Evolutionary conservation across 208 protist genomes (phyloP).

Genomic region (Acanthamoeba royreba): DNA sequence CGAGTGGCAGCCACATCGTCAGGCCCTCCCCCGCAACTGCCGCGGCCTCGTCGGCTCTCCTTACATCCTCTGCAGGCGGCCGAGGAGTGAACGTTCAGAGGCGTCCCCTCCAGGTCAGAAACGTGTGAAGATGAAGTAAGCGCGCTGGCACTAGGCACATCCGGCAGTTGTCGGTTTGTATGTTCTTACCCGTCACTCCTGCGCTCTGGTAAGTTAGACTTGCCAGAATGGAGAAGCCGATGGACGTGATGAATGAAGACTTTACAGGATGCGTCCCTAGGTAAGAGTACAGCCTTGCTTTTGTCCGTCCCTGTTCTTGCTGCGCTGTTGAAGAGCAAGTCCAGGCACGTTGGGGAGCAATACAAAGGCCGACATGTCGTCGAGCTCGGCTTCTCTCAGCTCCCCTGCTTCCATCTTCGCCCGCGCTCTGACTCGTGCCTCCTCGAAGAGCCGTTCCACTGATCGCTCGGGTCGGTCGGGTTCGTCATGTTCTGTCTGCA

Average conservation of each 20-base stretch:
- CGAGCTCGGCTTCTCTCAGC: neutral
- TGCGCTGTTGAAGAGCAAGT: neutral
- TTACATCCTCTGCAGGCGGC: neutral
- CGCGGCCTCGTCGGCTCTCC: neutral
- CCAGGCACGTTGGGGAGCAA: neutral
- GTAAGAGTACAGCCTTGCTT: neutral
- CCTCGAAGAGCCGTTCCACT: neutral
- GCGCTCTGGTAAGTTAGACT: neutral
- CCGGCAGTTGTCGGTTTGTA: neutral
- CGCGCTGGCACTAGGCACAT: neutral
- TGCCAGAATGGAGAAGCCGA: neutral
- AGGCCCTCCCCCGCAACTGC: neutral
- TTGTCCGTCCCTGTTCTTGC: neutral
- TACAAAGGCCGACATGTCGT: neutral
- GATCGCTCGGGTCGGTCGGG: neutral
- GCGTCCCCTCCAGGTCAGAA: neutral
- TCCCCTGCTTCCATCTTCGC: neutral
- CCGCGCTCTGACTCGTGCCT: neutral
- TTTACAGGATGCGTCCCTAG: neutral
- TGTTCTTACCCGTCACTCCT: neutral
- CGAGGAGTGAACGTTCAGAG: neutral
- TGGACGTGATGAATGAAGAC: neutral
- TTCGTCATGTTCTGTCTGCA: neutral
- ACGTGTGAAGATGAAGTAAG: neutral
- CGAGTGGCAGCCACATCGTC: neutral